Conservation (phyloP, 2,329 filamentous ascomycete genomes). For the Alternaria consortialis region DNA sequence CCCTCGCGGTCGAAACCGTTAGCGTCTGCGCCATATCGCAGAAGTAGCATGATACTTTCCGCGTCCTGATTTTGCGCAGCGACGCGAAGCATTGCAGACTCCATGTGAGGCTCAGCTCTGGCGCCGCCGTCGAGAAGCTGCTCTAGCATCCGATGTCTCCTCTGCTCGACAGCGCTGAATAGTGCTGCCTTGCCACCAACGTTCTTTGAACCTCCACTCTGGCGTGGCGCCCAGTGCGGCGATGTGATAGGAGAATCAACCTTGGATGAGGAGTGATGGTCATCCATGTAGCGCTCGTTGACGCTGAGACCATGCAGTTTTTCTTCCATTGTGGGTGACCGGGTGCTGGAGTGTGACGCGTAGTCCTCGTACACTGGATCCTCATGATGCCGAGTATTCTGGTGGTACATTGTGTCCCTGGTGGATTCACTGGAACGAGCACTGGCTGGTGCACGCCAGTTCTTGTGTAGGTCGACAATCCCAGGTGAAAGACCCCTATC, state of each 20-base stretch:
- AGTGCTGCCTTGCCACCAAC: constrained; percentile 49
- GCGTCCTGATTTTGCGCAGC: constrained; percentile 43
- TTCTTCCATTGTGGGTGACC: constrained; percentile 37
- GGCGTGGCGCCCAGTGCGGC: constrained; percentile 32
- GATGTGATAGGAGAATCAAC: constrained; percentile 27
- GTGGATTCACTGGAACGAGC: constrained; percentile 39
- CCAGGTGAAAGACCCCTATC: constrained; percentile 28
- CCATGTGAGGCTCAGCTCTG: constrained; percentile 38
- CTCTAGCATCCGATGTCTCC: constrained; percentile 68
- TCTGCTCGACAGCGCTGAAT: constrained; percentile 66
- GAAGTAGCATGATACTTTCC: constrained; percentile 39
- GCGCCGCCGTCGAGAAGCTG: constrained; percentile 47
- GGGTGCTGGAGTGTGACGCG: constrained; percentile 26
- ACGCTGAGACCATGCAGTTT: constrained; percentile 36
- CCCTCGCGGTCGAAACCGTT: constrained; percentile 44
- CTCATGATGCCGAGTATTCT: constrained; percentile 30
- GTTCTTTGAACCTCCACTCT: constrained; percentile 36
- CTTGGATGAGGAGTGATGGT: constrained; percentile 28
- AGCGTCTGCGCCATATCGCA: constrained; percentile 43
- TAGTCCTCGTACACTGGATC: constrained; percentile 35
- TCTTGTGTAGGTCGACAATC: constrained; percentile 37
- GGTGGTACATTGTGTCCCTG: constrained; percentile 39
- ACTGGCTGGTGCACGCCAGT: constrained; percentile 43
- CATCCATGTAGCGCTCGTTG: constrained; percentile 35
- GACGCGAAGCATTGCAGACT: constrained; percentile 44